Evolutionary conservation across 176 grass and related monocot species (phyloP), one percentile per base, ranked within the genome.

Genomic region (Cenchrus americanus): DNA sequence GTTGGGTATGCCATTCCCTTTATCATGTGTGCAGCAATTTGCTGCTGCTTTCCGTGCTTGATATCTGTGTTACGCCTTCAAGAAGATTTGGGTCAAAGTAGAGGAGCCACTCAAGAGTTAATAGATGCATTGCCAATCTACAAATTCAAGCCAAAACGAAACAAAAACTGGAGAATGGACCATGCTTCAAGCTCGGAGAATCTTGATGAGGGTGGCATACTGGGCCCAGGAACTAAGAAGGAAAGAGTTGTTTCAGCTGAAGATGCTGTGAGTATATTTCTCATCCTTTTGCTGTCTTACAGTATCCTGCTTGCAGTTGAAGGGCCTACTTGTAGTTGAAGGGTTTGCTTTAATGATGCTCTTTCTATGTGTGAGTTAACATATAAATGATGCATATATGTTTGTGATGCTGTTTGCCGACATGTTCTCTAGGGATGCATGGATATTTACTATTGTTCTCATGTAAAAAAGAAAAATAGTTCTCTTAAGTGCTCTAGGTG

Each of bases 1-100:
- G 91, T 92, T 27, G 97, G 97, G 19, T 99, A 99, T 89, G 97
- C 97, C 24, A 82, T 99, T 89, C 97, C 97, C 8, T 99, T 99
- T 75, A 88, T 99, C 78, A 88, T 94, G 65, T 99, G 97, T 84
- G 89, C 91, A 48, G 85, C 89, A 21, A 99, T 99, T 85, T 99
- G 97, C 82, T 96, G 97, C 73, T 99, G 97, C 83, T 93, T 99
- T 79, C 96, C 96, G 27, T 99, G 96, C 84, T 90, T 96, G 76
- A 89, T 99, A 64, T 99, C 96, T 83, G 55, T 96, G 62, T 82
- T 99, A 81, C 85, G 89, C 41, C 89, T 95, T 76, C 90, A 92
- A 92, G 93, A 96, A 62, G 93, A 96, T 78, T 79, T 96, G 73
- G 76, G 79, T 55, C 85, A 99, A 69, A 89, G 57, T 75, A 92